These are phyloP conservation scores for Tremella yokohamensis DNA, from an alignment of 768 basidiomycete species.

Conservation along the genomic window DNA sequence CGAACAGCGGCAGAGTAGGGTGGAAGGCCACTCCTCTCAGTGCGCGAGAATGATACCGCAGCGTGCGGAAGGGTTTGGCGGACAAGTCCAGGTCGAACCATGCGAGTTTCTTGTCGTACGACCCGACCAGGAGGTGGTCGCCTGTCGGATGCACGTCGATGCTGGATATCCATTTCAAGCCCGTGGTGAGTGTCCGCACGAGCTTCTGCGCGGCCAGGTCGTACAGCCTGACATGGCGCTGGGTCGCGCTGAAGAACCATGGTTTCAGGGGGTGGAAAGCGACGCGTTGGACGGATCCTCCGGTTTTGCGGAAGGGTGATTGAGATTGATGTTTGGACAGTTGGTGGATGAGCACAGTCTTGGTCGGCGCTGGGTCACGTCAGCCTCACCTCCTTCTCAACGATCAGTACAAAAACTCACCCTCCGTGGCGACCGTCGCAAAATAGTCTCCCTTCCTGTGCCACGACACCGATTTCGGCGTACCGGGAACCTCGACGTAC, in stretches of 20 bases:
- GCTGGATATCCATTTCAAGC: conserved; percentile 93
- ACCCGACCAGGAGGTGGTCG: conserved; percentile 94
- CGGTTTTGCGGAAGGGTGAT: conserved; percentile 93
- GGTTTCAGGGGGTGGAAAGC: conserved; percentile 92
- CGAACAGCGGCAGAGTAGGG: conserved; percentile 89
- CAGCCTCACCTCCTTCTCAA: not conserved
- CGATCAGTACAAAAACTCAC: conserved; percentile 58
- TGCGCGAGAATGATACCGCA: conserved; percentile 89
- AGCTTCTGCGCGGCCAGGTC: conserved; percentile 90
- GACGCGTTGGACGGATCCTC: conserved; percentile 83
- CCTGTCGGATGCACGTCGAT: conserved; percentile 85
- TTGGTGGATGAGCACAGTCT: conserved; percentile 93
- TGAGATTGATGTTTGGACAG: conserved; percentile 89
- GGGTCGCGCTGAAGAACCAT: conserved; percentile 97
- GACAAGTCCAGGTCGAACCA: conserved; percentile 99
- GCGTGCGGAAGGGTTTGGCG: conserved; percentile 92
- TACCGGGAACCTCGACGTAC: conserved; percentile 53
- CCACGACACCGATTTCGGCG: conserved; percentile 78
- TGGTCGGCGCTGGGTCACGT: conserved; percentile 66
- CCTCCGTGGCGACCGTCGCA: conserved; percentile 67
- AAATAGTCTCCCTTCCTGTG: conserved; percentile 94
- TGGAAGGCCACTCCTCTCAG: conserved; percentile 92
- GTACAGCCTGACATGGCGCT: conserved; percentile 92
- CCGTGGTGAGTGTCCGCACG: conserved; percentile 88
- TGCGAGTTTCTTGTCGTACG: conserved; percentile 93